Evolutionary conservation across 768 basidiomycete species (phyloP), one percentile per base, ranked within the genome.

Genomic region (Boletus edulis): DNA sequence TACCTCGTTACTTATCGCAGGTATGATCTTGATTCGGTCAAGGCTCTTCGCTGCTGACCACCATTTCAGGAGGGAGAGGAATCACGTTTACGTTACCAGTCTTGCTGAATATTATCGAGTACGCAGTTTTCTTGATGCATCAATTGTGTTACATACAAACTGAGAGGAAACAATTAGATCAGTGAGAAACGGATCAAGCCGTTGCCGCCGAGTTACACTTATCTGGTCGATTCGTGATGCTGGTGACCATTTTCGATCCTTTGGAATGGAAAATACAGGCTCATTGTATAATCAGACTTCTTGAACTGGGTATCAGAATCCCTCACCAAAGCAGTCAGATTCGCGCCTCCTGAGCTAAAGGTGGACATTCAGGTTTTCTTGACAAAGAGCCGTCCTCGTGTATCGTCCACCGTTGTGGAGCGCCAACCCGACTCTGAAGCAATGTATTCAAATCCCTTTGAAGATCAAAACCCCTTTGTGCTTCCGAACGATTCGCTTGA

Each of bases 1-100:
- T 32, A 76, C 73, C 2, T 74, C 78, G 1, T 62, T 84, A 11
- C 68, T 84, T 34, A 69, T 84, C 53, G 75, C 78, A 49, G 81
- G 81, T 78, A 41, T 13, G 63, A 57, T 38, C 15, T 20, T n/a
- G 9, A 9, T 29, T 38, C 24, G 13, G 24, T 15, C 20, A 4
- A 12, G 15, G 20, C 15, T 6, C n/a, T 13, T 46, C 31, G 34
- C n/a, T 27, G 7, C 11, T 46, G 14, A 55, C 22, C 4, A 27
- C 29, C 43, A 31, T 4, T 41, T 40, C 31, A 78, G 79, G 79
- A 24, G 81, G 81, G 6, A 79, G 81, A 4, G 81, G 82, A 0
- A 69, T 81, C 11, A 72, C 80, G 3, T 81, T 78, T 56, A 73
- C 75, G 14, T 63, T 80, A 0, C 76, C 82, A 10, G 62, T 78